Evolutionary conservation across 768 basidiomycete genomes (phyloP).

Genomic region (Mycena metata): DNA sequence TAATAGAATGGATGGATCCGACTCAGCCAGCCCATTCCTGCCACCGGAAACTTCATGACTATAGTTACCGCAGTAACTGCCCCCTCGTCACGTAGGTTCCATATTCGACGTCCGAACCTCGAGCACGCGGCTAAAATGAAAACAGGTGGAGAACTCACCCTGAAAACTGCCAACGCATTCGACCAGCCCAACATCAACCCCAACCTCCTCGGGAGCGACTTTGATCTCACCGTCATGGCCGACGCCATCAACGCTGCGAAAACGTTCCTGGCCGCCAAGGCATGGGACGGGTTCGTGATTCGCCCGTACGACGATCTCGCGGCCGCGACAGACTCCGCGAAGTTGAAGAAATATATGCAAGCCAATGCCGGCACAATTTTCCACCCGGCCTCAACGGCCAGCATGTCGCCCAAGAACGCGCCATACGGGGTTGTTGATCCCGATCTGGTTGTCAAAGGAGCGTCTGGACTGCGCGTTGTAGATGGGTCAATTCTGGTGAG

Average conservation of each 20-base stretch:
- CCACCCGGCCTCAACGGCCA: constrained; percentile 19
- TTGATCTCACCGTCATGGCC: neutral
- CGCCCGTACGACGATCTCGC: neutral
- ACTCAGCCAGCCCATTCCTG: neutral
- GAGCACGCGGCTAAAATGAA: neutral
- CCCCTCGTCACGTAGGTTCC: neutral
- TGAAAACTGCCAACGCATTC: constrained; percentile 10
- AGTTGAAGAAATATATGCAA: neutral
- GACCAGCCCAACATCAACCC: constrained; percentile 6
- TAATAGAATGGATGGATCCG: neutral
- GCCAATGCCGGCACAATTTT: constrained; percentile 4
- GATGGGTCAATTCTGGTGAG: constrained; percentile 32
- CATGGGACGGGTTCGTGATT: constrained; percentile 7
- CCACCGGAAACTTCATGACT: neutral
- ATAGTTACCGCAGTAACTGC: neutral
- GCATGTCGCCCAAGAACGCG: constrained; percentile 30
- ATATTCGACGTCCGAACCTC: too few relatives aligned
- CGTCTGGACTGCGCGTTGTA: constrained; percentile 28
- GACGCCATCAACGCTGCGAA: neutral
- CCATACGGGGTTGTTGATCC: constrained; percentile 33
- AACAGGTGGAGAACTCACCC: neutral
- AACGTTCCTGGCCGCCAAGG: constrained; percentile 5
- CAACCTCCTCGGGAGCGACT: neutral
- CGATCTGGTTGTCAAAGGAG: constrained; percentile 32
- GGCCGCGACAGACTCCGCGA: neutral